Evolutionary conservation across 1,139 yeast species (phyloP).

Genomic region (Yamadazyma epiphylla): DNA sequence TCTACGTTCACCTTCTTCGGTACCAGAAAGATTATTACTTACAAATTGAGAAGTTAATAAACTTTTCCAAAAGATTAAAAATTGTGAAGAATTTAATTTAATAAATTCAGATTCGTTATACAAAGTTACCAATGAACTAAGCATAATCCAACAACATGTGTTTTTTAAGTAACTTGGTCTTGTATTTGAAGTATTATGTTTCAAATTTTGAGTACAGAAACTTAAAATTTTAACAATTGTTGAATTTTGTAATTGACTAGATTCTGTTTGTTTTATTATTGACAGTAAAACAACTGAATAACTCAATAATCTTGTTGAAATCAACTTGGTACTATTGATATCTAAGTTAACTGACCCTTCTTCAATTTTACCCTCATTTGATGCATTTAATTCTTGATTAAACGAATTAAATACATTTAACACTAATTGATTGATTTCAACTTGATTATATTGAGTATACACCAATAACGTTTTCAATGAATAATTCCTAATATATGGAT

Average conservation of each 20-base stretch:
- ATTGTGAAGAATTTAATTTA: constrained; percentile 69
- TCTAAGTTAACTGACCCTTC: constrained; percentile 13
- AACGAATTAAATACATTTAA: constrained; percentile 30
- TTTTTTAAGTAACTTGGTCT: constrained; percentile 18
- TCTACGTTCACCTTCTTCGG: constrained; percentile 20
- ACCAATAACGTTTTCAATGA: constrained; percentile 30
- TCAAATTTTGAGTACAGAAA: constrained; percentile 46
- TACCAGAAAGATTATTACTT: constrained; percentile 23
- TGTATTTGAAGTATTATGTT: constrained; percentile 27
- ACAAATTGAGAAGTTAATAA: constrained; percentile 57
- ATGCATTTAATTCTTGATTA: constrained; percentile 24
- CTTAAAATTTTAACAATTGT: constrained; percentile 40
- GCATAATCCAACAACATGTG: constrained; percentile 62
- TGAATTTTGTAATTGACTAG: constrained; percentile 37
- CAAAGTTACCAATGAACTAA: constrained; percentile 74
- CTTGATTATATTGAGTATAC: constrained; percentile 28
- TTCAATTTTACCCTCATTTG: constrained; percentile 13
- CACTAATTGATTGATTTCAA: constrained; percentile 36
- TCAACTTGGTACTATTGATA: constrained; percentile 21
- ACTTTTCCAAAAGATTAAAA: constrained; percentile 76
- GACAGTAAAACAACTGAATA: constrained; percentile 38
- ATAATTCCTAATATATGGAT: constrained; percentile 33
- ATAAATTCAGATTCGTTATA: constrained; percentile 58
- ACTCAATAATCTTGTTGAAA: constrained; percentile 25
- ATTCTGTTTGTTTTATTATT: constrained; percentile 35